These are phyloP conservation scores for Handroanthus guayacan DNA, from an alignment of 257 asterid genomes.

Conservation along the genomic window DNA sequence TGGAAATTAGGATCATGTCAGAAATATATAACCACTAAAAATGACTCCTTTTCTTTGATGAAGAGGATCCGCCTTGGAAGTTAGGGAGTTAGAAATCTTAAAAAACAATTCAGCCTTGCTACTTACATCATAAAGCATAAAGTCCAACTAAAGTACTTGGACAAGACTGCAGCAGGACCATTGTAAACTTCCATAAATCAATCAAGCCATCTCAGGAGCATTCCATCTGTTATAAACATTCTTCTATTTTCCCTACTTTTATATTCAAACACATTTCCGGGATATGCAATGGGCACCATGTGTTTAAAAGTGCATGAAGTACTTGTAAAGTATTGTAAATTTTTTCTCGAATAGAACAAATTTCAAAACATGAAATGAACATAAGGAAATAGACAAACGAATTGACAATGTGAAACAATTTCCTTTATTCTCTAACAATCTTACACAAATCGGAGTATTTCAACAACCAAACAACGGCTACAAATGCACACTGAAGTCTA, in stretches of 20 bases:
- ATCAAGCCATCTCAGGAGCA: slow-evolving; percentile 16
- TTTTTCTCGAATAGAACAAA: slow-evolving; percentile 8
- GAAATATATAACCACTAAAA: neutral
- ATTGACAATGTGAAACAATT: slow-evolving; percentile 41
- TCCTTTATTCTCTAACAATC: slow-evolving; percentile 59
- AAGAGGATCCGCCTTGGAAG: neutral
- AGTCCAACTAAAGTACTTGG: slow-evolving; percentile 2
- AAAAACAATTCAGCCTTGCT: neutral
- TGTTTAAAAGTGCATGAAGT: slow-evolving; percentile 6
- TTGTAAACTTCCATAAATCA: slow-evolving; percentile 14
- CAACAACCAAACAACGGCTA: slow-evolving; percentile 57
- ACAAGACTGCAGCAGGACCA: slow-evolving; percentile 19
- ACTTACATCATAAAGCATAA: slow-evolving; percentile 18
- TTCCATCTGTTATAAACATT: slow-evolving; percentile 10
- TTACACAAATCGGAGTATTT: slow-evolving; percentile 55
- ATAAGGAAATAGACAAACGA: slow-evolving; percentile 18
- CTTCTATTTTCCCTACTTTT: neutral
- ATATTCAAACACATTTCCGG: slow-evolving; percentile 11
- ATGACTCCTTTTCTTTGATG: neutral
- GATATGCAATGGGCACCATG: neutral
- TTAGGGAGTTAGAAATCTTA: neutral
- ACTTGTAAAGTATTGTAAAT: neutral
- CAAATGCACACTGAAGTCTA: slow-evolving; percentile 54
- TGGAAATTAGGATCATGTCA: neutral
- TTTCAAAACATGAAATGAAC: neutral